Conservation (phyloP, 129 eudicot genomes). For the Ambrosia trifida region DNA sequence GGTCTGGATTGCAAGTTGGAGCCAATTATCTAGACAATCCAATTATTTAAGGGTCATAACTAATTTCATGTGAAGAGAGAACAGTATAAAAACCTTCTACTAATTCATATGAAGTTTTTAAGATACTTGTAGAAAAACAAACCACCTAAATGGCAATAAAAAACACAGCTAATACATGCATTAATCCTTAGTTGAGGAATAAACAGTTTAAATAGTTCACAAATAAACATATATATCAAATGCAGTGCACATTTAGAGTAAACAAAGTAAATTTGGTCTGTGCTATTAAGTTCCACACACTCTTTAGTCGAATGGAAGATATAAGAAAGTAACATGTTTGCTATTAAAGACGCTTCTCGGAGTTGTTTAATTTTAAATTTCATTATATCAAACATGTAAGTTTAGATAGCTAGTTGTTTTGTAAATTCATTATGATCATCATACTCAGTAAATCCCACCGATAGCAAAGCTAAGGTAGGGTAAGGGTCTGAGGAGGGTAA, state of each 20-base stretch:
- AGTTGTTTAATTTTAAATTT: too few species aligned
- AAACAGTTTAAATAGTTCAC: too few species aligned
- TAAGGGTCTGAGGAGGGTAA: too few species aligned
- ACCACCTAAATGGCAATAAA: too few species aligned
- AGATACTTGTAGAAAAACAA: too few species aligned
- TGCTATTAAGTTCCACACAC: background rate
- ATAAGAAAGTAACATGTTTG: background rate
- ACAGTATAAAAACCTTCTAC: too few species aligned
- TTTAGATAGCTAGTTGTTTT: background rate
- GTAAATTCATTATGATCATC: too few species aligned
- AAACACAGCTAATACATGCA: too few species aligned
- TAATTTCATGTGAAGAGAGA: background rate
- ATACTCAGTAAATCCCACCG: too few species aligned
- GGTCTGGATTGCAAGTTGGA: constrained; percentile 5
- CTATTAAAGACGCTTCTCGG: background rate
- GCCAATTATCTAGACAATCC: background rate
- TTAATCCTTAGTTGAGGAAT: too few species aligned
- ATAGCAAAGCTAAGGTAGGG: too few species aligned
- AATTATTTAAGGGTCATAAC: background rate
- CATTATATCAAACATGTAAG: background rate
- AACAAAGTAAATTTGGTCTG: background rate
- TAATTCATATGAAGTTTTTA: too few species aligned
- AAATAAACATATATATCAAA: background rate
- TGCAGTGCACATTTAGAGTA: background rate
- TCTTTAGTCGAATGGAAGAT: background rate